These are phyloP conservation scores for Hirschioporus abietinus DNA, from an alignment of 768 basidiomycete genomes.

Conservation along the genomic window DNA sequence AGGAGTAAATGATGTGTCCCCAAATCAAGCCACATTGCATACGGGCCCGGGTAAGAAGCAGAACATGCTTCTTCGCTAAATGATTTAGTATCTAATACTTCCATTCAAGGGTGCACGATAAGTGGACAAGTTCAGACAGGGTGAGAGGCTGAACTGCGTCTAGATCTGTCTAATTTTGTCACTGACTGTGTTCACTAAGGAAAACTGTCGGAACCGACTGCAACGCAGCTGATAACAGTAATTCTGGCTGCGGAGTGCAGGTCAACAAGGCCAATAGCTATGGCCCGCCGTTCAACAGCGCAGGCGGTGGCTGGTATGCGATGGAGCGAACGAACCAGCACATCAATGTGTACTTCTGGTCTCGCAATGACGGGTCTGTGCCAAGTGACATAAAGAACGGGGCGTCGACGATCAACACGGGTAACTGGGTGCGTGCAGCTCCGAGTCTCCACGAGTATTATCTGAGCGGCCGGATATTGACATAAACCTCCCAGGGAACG, in stretches of 20 bases:
- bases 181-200: slow-evolving; percentile 19
- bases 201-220: slow-evolving; percentile 41
- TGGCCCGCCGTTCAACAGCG: slow-evolving; percentile 51
- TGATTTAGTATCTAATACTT: slow-evolving; percentile 10
- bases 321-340: slow-evolving; percentile 51
- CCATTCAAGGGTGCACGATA: slow-evolving; percentile 46
- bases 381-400: slow-evolving; percentile 44
- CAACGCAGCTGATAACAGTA: slow-evolving; percentile 39
- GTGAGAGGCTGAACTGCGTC: slow-evolving; percentile 23
- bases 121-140: slow-evolving; percentile 43
- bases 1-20: slow-evolving; percentile 49
- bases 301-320: slow-evolving; percentile 65
- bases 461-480: not conserved
- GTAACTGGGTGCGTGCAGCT: slow-evolving; percentile 40
- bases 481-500: slow-evolving; percentile 35
- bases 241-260: slow-evolving; percentile 53
- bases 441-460: not conserved
- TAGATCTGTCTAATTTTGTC: not conserved
- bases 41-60: slow-evolving; percentile 38
- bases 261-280: slow-evolving; percentile 38
- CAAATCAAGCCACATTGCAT: slow-evolving; percentile 52
- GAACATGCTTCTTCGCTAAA: slow-evolving; percentile 10
- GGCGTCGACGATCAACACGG: slow-evolving; percentile 38
- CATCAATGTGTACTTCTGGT: slow-evolving; percentile 74
- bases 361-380: slow-evolving; percentile 36